Conservation (phyloP, 2,329 filamentous ascomycete species). For the Ophiostoma perfectum region DNA sequence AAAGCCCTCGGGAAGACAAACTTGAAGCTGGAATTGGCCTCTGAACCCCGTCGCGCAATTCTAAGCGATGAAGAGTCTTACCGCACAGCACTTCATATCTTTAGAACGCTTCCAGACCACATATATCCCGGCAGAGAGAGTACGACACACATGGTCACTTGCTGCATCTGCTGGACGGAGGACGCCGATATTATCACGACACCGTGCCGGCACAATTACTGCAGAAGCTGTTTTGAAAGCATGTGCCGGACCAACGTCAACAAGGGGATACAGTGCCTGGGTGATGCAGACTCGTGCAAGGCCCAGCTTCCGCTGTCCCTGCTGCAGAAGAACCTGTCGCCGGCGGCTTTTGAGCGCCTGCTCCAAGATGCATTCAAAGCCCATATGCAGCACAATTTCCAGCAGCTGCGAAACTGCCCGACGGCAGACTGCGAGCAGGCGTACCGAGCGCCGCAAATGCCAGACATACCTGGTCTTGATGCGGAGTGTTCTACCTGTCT, state of each 20-base stretch:
- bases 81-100: too few relatives aligned
- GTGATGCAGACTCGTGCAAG: conserved; percentile 27
- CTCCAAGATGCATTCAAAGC: conserved; percentile 36
- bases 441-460: conserved; percentile 34
- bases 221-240: conserved; percentile 38
- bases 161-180: conserved; percentile 36
- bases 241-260: conserved; percentile 28
- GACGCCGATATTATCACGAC: conserved; percentile 35
- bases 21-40: too few relatives aligned
- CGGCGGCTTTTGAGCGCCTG: conserved; percentile 35
- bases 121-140: too few relatives aligned
- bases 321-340: conserved; percentile 32
- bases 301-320: conserved; percentile 29
- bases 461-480: neutral
- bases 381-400: conserved; percentile 33
- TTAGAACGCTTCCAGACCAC: too few relatives aligned
- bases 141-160: conserved; percentile 19
- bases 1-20: too few relatives aligned
- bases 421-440: conserved; percentile 41
- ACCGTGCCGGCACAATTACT: conserved; percentile 40
- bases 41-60: too few relatives aligned
- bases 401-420: conserved; percentile 38
- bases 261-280: conserved; percentile 20
- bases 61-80: too few relatives aligned
- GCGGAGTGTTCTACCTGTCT: conserved; percentile 33